phyloP scores from a whole-genome alignment of 768 basidiomycete species.

The Suillus weaverae region DNA sequence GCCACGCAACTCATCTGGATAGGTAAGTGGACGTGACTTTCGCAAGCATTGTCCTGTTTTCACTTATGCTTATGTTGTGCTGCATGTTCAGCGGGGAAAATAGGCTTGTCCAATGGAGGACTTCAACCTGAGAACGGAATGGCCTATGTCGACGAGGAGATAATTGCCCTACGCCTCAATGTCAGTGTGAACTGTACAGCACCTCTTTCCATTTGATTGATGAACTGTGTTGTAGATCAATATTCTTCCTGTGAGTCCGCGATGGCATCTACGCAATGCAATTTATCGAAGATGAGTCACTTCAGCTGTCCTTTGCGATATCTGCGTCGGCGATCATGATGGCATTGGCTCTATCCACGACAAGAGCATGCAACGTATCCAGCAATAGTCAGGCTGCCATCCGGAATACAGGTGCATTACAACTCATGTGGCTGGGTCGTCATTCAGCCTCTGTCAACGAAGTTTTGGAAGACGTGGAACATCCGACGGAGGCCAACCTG shows the following conservation, averaged over 20 bases:
- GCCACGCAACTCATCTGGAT: conserved; percentile 1
- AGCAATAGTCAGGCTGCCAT: background rate
- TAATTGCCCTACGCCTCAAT: background rate
- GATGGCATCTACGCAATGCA: background rate
- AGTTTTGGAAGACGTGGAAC: background rate
- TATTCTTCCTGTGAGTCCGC: conserved; percentile 3
- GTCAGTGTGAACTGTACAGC: background rate
- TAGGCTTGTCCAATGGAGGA: background rate
- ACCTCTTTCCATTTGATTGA: background rate
- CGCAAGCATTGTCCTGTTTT: background rate
- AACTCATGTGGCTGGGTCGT: conserved; percentile 4
- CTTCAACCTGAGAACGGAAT: background rate
- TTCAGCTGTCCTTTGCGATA: conserved; percentile 2
- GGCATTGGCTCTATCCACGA: background rate
- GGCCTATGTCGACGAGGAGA: background rate
- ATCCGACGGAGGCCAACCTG: conserved; percentile 1
- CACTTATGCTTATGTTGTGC: background rate
- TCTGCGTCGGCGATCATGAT: conserved; percentile 4
- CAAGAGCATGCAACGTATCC: background rate
- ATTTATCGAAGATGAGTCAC: background rate
- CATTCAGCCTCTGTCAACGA: background rate
- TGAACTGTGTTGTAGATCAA: conserved; percentile 1
- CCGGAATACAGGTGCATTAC: background rate
- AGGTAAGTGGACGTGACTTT: background rate
- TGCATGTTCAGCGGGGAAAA: background rate